A percentile compares a stretch with the other conserved stretches of the same genome.
phyloP scores from a whole-genome alignment of 2,329 filamentous ascomycete species.

The Ophiocordyceps camponoti-saundersi region DNA sequence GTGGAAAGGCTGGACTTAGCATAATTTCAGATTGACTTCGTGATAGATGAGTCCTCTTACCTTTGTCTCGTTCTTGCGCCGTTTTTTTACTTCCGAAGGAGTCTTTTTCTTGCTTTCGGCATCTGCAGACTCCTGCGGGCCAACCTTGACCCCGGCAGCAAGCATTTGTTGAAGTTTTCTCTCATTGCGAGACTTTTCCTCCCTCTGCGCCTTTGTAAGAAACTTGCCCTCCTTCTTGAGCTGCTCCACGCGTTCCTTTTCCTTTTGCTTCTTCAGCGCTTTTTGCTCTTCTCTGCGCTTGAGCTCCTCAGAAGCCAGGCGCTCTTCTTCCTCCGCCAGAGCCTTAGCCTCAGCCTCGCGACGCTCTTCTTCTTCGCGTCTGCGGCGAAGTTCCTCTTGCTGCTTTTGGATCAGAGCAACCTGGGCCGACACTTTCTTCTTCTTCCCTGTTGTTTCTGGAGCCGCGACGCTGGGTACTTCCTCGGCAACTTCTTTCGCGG shows the following conservation, averaged over 20 bases:
- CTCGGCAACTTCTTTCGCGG: constrained; percentile 30
- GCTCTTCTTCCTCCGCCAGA: constrained; percentile 48
- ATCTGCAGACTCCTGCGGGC: constrained; percentile 33
- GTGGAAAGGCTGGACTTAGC: constrained; percentile 3
- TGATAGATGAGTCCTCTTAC: constrained; percentile 14
- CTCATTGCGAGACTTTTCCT: constrained; percentile 65
- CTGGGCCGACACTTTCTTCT: constrained; percentile 78
- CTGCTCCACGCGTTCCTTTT: constrained; percentile 74
- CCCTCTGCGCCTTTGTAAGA: constrained; percentile 70
- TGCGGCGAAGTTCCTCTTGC: constrained; percentile 56
- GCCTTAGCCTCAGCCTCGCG: constrained; percentile 45
- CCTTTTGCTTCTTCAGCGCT: constrained; percentile 66
- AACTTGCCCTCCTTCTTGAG: constrained; percentile 79
- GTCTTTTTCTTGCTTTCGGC: constrained; percentile 63
- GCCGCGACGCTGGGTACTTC: constrained; percentile 19
- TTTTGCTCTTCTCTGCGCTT: constrained; percentile 57
- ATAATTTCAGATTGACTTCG: constrained; percentile 1
- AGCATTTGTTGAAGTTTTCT: constrained; percentile 74
- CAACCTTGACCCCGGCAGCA: constrained; percentile 58
- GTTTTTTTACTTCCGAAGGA: constrained; percentile 62
- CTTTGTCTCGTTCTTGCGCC: constrained; percentile 37
- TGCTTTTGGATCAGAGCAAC: constrained; percentile 63
- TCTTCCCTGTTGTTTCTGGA: constrained; percentile 41
- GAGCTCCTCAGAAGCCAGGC: constrained; percentile 46
- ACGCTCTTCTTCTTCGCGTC: constrained; percentile 49